A percentile compares a stretch with the other conserved stretches of the same genome.
These are phyloP conservation scores for Botryotinia narcissicola DNA, from an alignment of 2,329 filamentous ascomycete species.

Conservation along the genomic window DNA sequence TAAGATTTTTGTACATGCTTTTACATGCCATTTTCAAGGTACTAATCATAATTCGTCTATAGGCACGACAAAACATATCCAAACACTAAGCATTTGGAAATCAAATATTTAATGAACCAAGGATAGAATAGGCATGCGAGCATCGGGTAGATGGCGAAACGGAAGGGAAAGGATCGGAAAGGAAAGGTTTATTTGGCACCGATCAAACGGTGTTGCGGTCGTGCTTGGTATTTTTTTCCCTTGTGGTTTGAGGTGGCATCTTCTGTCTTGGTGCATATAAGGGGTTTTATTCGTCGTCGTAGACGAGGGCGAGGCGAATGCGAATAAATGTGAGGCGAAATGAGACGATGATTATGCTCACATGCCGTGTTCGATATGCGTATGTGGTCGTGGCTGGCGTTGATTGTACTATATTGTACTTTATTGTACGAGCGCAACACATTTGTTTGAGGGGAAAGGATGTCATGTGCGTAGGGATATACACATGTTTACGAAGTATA, in stretches of 20 bases:
- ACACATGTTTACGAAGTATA: slow-evolving; percentile 3
- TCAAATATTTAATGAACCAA: slow-evolving; percentile 15
- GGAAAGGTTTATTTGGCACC: slow-evolving; percentile 14
- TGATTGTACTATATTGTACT: slow-evolving; percentile 9
- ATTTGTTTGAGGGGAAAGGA: neutral
- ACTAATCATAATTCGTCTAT: slow-evolving; percentile 14
- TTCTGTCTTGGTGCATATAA: slow-evolving; percentile 13
- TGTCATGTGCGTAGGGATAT: slow-evolving; percentile 3
- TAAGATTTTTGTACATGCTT: slow-evolving; percentile 37
- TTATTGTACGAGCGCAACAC: slow-evolving; percentile 3
- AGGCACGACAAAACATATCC: slow-evolving; percentile 53
- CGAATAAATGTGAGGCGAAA: slow-evolving; percentile 7
- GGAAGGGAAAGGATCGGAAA: slow-evolving; percentile 14
- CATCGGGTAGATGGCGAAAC: slow-evolving; percentile 13
- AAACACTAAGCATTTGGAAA: slow-evolving; percentile 37
- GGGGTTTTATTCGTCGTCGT: slow-evolving; percentile 3
- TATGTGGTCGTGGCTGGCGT: slow-evolving; percentile 10
- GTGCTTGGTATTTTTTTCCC: slow-evolving; percentile 19
- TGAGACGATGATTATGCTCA: slow-evolving; percentile 1
- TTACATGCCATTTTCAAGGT: neutral
- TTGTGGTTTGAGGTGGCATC: slow-evolving; percentile 16
- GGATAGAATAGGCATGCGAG: slow-evolving; percentile 8
- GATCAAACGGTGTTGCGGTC: slow-evolving; percentile 22
- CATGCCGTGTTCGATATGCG: slow-evolving; percentile 13
- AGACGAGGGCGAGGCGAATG: neutral